Conservation (phyloP, 768 basidiomycete species). For the Leccinum longicurvipes region DNA sequence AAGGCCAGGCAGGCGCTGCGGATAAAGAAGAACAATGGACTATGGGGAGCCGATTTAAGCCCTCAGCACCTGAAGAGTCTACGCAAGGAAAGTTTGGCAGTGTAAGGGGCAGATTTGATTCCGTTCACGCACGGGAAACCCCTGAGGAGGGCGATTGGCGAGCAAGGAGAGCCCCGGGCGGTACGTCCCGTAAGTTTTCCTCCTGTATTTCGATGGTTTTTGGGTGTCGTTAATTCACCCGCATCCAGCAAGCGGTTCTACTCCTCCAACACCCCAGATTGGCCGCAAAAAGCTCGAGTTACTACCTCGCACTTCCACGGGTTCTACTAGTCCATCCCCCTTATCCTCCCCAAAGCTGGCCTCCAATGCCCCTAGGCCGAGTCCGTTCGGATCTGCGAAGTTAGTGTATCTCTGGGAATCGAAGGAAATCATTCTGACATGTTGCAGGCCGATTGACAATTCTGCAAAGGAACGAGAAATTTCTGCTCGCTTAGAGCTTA, state of each 20-base stretch:
- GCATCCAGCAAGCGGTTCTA: slow-evolving; percentile 59
- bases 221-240: slow-evolving; percentile 7
- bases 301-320: slow-evolving; percentile 69
- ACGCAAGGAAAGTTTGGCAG: slow-evolving; percentile 43
- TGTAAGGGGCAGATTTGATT: slow-evolving; percentile 49
- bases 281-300: slow-evolving; percentile 81
- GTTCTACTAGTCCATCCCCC: slow-evolving; percentile 68
- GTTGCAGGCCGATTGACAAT: slow-evolving; percentile 79
- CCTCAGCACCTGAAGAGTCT: slow-evolving; percentile 42
- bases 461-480: slow-evolving; percentile 73
- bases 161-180: slow-evolving; percentile 41
- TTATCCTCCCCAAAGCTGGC: slow-evolving; percentile 76
- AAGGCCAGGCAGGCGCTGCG: slow-evolving; percentile 47
- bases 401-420: slow-evolving; percentile 32
- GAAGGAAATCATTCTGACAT: slow-evolving; percentile 7
- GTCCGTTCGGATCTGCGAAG: slow-evolving; percentile 88
- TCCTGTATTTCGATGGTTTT: slow-evolving; percentile 4
- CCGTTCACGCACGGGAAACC: slow-evolving; percentile 47
- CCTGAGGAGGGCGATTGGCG: slow-evolving; percentile 77
- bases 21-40: slow-evolving; percentile 80
- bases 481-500: slow-evolving; percentile 53
- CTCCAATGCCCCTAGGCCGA: slow-evolving; percentile 49
- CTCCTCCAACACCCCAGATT: slow-evolving; percentile 79
- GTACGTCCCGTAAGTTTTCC: slow-evolving; percentile 70
- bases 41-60: slow-evolving; percentile 71